Base-by-base conservation (phyloP, 352 stramenopile genomes). In the Bremia lactucae region DNA sequence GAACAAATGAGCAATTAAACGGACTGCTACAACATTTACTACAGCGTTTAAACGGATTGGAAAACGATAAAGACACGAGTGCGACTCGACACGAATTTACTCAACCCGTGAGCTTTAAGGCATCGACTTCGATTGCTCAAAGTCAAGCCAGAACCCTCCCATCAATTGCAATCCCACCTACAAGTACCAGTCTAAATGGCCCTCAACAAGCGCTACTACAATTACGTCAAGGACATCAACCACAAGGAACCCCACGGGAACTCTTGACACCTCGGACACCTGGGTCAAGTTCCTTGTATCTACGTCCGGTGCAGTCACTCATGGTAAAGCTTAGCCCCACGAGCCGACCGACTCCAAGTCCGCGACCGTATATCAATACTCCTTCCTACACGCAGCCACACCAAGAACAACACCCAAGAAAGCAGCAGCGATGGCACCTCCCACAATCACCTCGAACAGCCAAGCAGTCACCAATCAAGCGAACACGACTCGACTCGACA, bases 1-100 rank as follows among this genome's bases (percentile, higher is more conserved):
- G 58, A 33, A 69, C 78, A 26, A 87, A 82, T 50, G 68, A 73
- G 46, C 64, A 79, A 41, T 59, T 88, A 24, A 54, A 58, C 14
- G 55, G 50, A 7, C 52, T 87, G 33, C 60, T 85, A 53, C 70
- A 87, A 20, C 60, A 65, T 16, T 46, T 83, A 22, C 44, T 77
- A 31, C 51, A 55, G 19, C 49, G 64, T 13, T 50, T 46, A n/a
- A 49, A 36, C 14, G 20, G 37, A n/a, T 33, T 20, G 13, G 61
- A 57, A 24, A 36, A 54, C 13, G 45, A 54, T 14, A 38, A 23
- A 19, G 46, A 23, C 5, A 47, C 53, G 10, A 45, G 40, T 8
- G 6, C 15, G 2, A 57, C 46, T 13, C 36, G 48, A 40, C 43
- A 47, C 13, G 46, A 62, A 9, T 38, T 16, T 2, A 18, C n/a